Evolutionary conservation across 2,329 filamentous ascomycete species (phyloP), one percentile per base, ranked within the genome.

Genomic region (Whalleya microplaca): DNA sequence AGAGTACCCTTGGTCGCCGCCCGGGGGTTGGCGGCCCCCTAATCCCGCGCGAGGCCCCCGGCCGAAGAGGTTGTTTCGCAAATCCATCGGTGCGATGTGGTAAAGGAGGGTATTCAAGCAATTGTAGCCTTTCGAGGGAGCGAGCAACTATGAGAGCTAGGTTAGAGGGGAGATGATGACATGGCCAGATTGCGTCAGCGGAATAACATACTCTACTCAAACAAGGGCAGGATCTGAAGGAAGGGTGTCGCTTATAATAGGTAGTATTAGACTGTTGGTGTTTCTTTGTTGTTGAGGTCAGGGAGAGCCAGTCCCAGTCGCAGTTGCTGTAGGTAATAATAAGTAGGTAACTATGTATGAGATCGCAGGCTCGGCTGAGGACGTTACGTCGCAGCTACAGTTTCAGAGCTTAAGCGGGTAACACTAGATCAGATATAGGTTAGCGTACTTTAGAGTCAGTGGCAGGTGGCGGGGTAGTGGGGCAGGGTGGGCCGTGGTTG

Each of bases 21-120:
- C 46, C 62, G 69, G 7, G 70, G 69, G 2, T 19, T 42, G 56
- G 57, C 69, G n/a, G 64, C 69, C 48, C 67, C 64, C 45, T 62
- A 71, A 46, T 57, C 73, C 64, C 46, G 68, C 61, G 53, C 69
- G 73, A 23, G 73, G 70, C 6, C 75, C 72, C 59, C 73, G 73
- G 44, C 78, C 76, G 59, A 78, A 78, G 41, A 80, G 72, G 61
- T 78, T 78, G 65, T 78, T 75, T 58, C 77, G 69, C 59, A 72
- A 52, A 65, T 76, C 74, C 75, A 77, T 77, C 21, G 21, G 51
- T 45, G 2, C 41, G 56, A 48, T 12, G 41, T 50, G 43, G 21
- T 12, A 4, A 9, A 27, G 32, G 32, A 3, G 14, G 23, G 2
- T 27, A 43, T 32, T 16, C 14, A 6, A 42, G 45, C 21, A 45